Evolutionary conservation across 2,329 filamentous ascomycete genomes (phyloP), one percentile per base, ranked within the genome.

Genomic region (Phialophora tarda): DNA sequence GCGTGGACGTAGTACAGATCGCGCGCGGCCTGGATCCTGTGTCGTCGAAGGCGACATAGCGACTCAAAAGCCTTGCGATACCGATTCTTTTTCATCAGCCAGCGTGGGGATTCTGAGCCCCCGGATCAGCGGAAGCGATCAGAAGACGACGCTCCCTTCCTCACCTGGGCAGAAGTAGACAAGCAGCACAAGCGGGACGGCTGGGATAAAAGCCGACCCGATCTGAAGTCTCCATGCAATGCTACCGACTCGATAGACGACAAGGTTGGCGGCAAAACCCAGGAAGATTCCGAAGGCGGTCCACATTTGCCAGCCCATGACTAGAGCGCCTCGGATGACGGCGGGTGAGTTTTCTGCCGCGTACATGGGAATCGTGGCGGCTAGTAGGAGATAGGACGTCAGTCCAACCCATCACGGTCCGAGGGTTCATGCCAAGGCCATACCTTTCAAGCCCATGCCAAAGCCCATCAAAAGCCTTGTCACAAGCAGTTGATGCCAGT

Each of bases 211-310:
- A 2, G 89, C 87, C 1, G 87, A 88, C 11, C 83, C 87, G 4
- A 90, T 77, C 73, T 88, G 87, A 23, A 89, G 77, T 50, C 88
- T 80, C 88, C 88, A 91, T 6, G 85, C 80, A 32, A 88, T 84
- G 3, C 73, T 73, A n/a, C 86, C 85, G 0, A 82, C 81, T 56
- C 88, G 80, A 48, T 85, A 86, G 57, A 90, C 85, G 4, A 82
- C 85, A 12, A 91, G 80, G 71, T 90, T 91, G 66, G 87, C 87
- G 64, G 82, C 84, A 63, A 85, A 88, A 7, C 89, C 89, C 23
- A 90, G 79, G 75, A 91, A 88, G 72, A 91, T 90, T 44, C 86
- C 86, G 79, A 89, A 77, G 66, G 86, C 59, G 30, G 34, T 23
- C 80, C 82, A 84, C 77, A 83, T 81, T 70, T 84, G 82, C 82